Evolutionary conservation across 352 stramenopile genomes (phyloP).

Genomic region (Peronospora tabacina): DNA sequence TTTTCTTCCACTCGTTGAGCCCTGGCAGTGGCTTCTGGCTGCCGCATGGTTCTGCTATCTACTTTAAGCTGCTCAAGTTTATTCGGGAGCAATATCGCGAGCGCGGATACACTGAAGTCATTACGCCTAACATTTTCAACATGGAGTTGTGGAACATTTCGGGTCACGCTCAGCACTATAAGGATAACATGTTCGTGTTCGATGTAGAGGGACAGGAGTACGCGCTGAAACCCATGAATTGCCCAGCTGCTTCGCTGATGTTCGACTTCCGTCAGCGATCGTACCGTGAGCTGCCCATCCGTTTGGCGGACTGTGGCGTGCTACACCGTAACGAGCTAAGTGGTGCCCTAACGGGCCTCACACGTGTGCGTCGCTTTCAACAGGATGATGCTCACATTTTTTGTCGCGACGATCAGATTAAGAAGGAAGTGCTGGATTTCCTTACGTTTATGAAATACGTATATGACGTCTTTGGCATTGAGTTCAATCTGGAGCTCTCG

Average conservation of each 20-base stretch:
- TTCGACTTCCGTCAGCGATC: conserved; percentile 91
- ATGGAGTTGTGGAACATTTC: conserved; percentile 96
- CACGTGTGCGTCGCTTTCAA: conserved; percentile 94
- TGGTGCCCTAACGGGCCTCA: conserved; percentile 94
- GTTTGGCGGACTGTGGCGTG: conserved; percentile 97
- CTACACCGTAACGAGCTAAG: conserved; percentile 95
- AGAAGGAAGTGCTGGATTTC: conserved; percentile 82
- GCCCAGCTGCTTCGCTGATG: conserved; percentile 97
- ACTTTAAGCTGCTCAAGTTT: conserved; percentile 97
- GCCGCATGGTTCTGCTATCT: conserved; percentile 92
- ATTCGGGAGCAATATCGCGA: conserved; percentile 85
- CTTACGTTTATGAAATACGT: conserved; percentile 97
- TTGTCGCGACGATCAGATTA: conserved; percentile 93
- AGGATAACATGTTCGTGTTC: conserved; percentile 98
- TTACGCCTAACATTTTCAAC: conserved; percentile 98
- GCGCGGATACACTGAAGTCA: conserved; percentile 88
- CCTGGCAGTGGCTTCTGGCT: conserved; percentile 95
- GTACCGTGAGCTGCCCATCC: conserved; percentile 95
- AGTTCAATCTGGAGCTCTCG: conserved; percentile 95
- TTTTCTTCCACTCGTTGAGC: conserved; percentile 91
- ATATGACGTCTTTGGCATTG: conserved; percentile 97
- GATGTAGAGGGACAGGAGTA: conserved; percentile 92
- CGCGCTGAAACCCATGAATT: conserved; percentile 99
- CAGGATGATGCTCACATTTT: conserved; percentile 99
- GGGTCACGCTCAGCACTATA: conserved; percentile 96